Conservation (phyloP, 2,329 filamentous ascomycete species). For the Fusarium haematococcum region DNA sequence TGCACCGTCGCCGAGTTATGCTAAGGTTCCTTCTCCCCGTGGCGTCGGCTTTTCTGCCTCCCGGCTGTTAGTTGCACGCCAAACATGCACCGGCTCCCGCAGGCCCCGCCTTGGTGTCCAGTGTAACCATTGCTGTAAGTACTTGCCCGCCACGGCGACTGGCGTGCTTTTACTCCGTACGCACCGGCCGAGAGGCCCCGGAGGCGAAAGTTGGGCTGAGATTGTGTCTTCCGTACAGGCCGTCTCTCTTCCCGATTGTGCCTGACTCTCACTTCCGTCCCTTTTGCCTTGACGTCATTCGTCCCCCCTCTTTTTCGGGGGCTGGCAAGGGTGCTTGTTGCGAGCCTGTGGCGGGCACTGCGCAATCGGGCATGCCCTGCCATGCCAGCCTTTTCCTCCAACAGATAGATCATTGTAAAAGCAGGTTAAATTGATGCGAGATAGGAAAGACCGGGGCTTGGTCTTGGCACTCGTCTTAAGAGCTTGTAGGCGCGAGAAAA, state of each 20-base stretch:
- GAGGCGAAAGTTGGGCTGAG: constrained; percentile 27
- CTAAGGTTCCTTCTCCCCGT: constrained; percentile 35
- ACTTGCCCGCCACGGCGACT: constrained; percentile 24
- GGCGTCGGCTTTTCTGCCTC: constrained; percentile 41
- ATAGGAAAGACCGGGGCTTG: constrained; percentile 15
- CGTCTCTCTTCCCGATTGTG: constrained; percentile 5
- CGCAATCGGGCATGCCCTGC: constrained; percentile 19
- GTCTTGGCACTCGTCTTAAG: constrained; percentile 20
- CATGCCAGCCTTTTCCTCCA: neutral
- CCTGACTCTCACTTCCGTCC: constrained; percentile 1
- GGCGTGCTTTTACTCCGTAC: constrained; percentile 32
- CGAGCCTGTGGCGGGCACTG: constrained; percentile 5
- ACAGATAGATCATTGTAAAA: constrained; percentile 4
- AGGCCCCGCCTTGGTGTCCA: constrained; percentile 27
- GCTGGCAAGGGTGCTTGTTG: constrained; percentile 9
- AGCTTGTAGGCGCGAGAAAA: neutral
- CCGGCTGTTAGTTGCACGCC: constrained; percentile 41
- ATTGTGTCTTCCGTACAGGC: constrained; percentile 19
- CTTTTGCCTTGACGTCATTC: constrained; percentile 19
- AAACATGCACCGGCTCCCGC: constrained; percentile 30
- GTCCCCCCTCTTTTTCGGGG: constrained; percentile 1
- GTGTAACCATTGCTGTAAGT: constrained; percentile 14
- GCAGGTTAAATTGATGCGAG: constrained; percentile 8
- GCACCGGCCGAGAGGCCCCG: constrained; percentile 41
- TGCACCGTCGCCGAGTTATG: constrained; percentile 33